Conservation (phyloP, 805 yeast species). For the Kuraishia floccosa region DNA sequence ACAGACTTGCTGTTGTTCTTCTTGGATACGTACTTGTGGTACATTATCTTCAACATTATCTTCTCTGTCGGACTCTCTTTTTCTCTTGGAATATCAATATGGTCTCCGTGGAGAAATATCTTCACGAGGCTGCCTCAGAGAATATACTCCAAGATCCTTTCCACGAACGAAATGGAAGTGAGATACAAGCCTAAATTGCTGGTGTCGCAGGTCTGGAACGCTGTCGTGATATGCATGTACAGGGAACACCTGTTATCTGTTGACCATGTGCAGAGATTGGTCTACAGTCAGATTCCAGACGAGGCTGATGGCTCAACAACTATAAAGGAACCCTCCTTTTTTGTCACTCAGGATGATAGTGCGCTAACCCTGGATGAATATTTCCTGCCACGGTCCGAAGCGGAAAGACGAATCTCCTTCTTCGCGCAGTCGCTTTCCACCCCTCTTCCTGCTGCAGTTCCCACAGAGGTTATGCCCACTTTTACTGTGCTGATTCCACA, state of each 20-base stretch:
- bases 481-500: constrained; percentile 43
- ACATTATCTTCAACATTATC: constrained; percentile 41
- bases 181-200: constrained; percentile 26
- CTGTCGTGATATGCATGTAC: constrained; percentile 40
- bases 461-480: constrained; percentile 34
- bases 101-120: constrained; percentile 50
- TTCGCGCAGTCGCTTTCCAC: constrained; percentile 43
- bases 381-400: constrained; percentile 33
- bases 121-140: constrained; percentile 39
- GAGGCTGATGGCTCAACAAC: constrained; percentile 28
- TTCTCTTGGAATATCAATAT: constrained; percentile 38
- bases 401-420: constrained; percentile 38
- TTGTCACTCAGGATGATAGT: constrained; percentile 36
- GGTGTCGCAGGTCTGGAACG: constrained; percentile 43
- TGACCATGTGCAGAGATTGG: constrained; percentile 29
- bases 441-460: constrained; percentile 34
- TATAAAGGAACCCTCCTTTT: constrained; percentile 31
- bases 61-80: constrained; percentile 38
- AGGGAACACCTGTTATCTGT: constrained; percentile 39
- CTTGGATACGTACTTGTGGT: constrained; percentile 48
- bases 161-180: constrained; percentile 31
- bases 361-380: constrained; percentile 23
- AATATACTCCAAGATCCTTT: constrained; percentile 34
- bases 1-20: constrained; percentile 40
- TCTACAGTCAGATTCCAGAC: constrained; percentile 33